These are phyloP conservation scores for Thelonectria discophora DNA, from an alignment of 2,329 filamentous ascomycete species.

Conservation along the genomic window DNA sequence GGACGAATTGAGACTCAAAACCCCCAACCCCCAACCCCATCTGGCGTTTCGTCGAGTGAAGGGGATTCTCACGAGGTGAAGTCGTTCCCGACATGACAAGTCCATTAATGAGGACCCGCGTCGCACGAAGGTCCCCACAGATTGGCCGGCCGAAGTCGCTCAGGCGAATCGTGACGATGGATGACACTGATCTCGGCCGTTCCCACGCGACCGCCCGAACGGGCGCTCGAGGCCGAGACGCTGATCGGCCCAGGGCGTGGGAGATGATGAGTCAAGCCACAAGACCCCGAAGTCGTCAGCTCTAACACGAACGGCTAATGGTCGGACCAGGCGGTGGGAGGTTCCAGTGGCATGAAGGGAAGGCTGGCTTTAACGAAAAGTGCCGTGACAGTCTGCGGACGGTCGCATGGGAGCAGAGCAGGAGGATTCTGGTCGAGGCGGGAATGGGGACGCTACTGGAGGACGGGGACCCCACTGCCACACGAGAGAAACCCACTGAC, in stretches of 20 bases:
- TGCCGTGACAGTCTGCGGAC: constrained; percentile 1
- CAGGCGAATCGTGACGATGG: constrained; percentile 10
- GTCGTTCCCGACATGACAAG: constrained; percentile 21
- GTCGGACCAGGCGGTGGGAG: not conserved
- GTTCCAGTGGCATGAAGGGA: not conserved
- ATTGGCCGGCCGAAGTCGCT: constrained; percentile 29
- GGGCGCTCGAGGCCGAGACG: constrained; percentile 10
- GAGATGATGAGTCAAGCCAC: constrained; percentile 25
- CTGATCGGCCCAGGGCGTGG: not conserved
- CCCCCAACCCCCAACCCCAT: constrained; percentile 24
- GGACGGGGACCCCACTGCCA: constrained; percentile 19
- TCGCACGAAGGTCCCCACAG: constrained; percentile 23
- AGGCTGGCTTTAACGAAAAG: not conserved
- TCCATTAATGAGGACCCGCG: constrained; percentile 17
- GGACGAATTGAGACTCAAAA: constrained; percentile 20
- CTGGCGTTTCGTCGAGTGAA: constrained; percentile 23
- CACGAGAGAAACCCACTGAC: constrained; percentile 19
- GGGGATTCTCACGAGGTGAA: constrained; percentile 23
- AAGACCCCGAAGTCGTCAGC: constrained; percentile 6
- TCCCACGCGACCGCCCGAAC: constrained; percentile 20
- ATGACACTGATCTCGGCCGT: not conserved
- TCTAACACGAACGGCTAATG: constrained; percentile 1
- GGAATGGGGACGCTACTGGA: constrained; percentile 17
- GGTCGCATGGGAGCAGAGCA: constrained; percentile 9
- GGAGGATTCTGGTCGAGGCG: constrained; percentile 7